A percentile compares a stretch with the other conserved stretches of the same genome.
Evolutionary conservation across 495 filamentous ascomycete species (phyloP).

Genomic region (Lasiosphaeria hispida): DNA sequence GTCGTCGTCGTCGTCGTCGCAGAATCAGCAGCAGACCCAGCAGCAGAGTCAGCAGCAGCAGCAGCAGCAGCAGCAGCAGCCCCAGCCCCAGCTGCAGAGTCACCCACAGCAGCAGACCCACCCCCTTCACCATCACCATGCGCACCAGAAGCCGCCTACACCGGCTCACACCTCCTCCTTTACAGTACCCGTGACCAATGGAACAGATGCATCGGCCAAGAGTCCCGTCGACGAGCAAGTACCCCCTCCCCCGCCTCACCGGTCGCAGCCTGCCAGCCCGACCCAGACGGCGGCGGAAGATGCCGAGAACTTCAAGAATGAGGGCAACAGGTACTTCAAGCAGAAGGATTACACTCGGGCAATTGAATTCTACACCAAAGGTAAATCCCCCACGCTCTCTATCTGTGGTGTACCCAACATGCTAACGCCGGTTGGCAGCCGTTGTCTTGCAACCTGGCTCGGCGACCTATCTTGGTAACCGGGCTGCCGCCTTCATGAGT

Average conservation of each 20-base stretch:
- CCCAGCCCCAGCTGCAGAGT: not conserved
- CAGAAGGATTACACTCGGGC: constrained; percentile 80
- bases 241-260: constrained; percentile 80
- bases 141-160: constrained; percentile 22
- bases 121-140: no score
- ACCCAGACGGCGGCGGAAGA: constrained; percentile 58
- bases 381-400: constrained; percentile 40
- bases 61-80: constrained; percentile 13
- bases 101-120: no score
- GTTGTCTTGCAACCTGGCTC: constrained; percentile 76
- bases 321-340: constrained; percentile 96
- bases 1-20: constrained; percentile 10
- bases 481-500: constrained; percentile 89
- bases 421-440: constrained; percentile 51
- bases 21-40: not conserved
- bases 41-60: constrained; percentile 23
- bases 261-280: constrained; percentile 59
- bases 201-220: constrained; percentile 47
- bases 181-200: constrained; percentile 49
- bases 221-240: constrained; percentile 39
- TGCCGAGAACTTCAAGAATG: constrained; percentile 84
- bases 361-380: constrained; percentile 91
- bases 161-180: constrained; percentile 38
- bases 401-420: not conserved
- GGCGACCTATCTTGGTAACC: constrained; percentile 90